phyloP scores from a whole-genome alignment of 1,284 basidiomycete genomes.

The Puccinia horiana region DNA sequence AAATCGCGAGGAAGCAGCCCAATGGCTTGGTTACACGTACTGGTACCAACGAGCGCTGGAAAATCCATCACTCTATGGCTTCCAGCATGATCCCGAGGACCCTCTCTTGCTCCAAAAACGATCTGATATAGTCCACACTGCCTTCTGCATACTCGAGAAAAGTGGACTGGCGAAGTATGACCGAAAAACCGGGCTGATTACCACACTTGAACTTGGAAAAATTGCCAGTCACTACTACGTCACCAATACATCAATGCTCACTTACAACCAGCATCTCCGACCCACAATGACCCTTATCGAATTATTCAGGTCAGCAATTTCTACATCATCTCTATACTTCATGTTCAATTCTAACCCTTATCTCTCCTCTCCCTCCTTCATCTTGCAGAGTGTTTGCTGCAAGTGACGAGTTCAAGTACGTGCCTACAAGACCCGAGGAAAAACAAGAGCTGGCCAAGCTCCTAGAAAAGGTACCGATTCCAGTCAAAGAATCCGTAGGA shows the following conservation, averaged over 20 bases:
- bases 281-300: constrained; percentile 85
- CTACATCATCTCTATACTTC: background rate
- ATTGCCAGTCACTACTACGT: constrained; percentile 98
- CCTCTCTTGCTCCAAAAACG: constrained; percentile 82
- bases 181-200: constrained; percentile 81
- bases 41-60: constrained; percentile 92
- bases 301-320: constrained; percentile 66
- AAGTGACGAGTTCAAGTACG: constrained; percentile 93
- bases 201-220: constrained; percentile 84
- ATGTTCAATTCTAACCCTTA: background rate
- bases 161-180: constrained; percentile 93
- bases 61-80: constrained; percentile 82
- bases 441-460: constrained; percentile 82
- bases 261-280: constrained; percentile 91
- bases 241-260: constrained; percentile 91
- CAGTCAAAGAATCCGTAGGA: constrained; percentile 94
- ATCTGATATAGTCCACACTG: constrained; percentile 84
- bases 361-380: background rate
- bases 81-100: constrained; percentile 82
- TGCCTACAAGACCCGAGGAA: constrained; percentile 70
- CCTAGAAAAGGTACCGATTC: constrained; percentile 91
- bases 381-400: constrained; percentile 79
- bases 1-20: constrained; percentile 94
- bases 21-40: constrained; percentile 68
- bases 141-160: constrained; percentile 90